Conservation (phyloP, 768 basidiomycete species). For the Suillus sp. region DNA sequence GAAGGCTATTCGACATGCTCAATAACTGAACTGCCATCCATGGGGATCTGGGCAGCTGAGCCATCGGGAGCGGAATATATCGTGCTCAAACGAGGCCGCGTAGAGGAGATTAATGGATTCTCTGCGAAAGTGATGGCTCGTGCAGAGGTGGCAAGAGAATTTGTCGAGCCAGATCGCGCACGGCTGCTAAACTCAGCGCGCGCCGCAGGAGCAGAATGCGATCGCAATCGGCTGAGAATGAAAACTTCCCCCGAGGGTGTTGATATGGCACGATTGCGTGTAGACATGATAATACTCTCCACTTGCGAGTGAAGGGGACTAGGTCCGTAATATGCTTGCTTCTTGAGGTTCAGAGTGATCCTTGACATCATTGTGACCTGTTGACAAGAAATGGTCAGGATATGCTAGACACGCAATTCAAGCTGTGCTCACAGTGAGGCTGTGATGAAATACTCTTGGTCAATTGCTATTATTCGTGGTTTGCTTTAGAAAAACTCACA, state of each 20-base stretch:
- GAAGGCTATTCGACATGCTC: background rate
- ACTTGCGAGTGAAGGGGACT: background rate
- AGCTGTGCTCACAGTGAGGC: slow-evolving; percentile 18
- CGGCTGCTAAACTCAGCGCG: background rate
- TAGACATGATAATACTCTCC: background rate
- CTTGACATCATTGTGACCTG: slow-evolving; percentile 70
- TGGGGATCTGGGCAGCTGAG: background rate
- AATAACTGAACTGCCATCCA: background rate
- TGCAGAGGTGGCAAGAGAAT: background rate
- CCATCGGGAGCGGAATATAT: slow-evolving; percentile 5
- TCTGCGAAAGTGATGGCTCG: background rate
- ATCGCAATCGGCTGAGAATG: background rate
- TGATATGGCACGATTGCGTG: background rate
- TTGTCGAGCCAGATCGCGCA: slow-evolving; percentile 4
- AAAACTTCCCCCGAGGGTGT: background rate
- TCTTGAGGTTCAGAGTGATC: slow-evolving; percentile 62
- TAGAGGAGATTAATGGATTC: background rate
- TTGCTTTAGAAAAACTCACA: slow-evolving; percentile 34
- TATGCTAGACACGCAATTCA: background rate
- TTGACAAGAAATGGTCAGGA: slow-evolving; percentile 6
- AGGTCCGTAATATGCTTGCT: slow-evolving; percentile 24
- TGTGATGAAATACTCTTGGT: slow-evolving; percentile 32
- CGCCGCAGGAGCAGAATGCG: slow-evolving; percentile 1
- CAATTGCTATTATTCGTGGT: slow-evolving; percentile 36
- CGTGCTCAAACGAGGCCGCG: slow-evolving; percentile 8